Evolutionary conservation across 768 basidiomycete species (phyloP), one percentile per base, ranked within the genome.

Genomic region (Neoboletus brunneissimus): DNA sequence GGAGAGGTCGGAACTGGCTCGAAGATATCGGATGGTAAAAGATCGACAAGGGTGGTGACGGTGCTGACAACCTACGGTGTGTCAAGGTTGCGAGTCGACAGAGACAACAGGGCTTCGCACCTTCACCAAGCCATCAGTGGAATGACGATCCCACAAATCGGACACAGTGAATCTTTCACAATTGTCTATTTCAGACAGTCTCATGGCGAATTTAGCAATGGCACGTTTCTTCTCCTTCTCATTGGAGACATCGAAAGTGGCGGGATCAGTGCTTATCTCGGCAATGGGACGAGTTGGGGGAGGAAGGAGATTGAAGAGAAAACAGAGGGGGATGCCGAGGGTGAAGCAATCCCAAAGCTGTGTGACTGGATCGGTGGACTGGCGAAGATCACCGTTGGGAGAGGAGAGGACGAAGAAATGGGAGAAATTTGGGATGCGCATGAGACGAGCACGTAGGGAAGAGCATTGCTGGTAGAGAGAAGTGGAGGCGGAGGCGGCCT

Each of bases 321-420:
- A 97, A 76, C 94, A 96, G 63, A 98, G 88, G 44, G 94, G 88
- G 47, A 92, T 86, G 56, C 97, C 97, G 35, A 94, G 83, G 41
- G 94, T 87, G 75, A 99, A 91, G 69, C 91, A 86, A 68, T 93
- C 91, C 88, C 95, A 96, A 48, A 98, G 85, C 71, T 94, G 91
- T 46, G 89, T 87, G 65, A 99, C 96, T 37, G 94, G 92, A 76
- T 98, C 94, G 42, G 88, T 89, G 34, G 89, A 90, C 72, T 85
- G 85, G 55, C 91, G 82, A 34, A 78, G 73, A 41, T 86, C 79
- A 60, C 84, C 84, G 38, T 77, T 68, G 20, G 79, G 67, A 9
- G 82, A 75, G 9, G 86, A 81, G 56, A 87, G 77, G 40, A 79
- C 72, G 63, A 91, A 89, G 74, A 87, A 91, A 56, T 77, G 77